Evolutionary conservation across 495 filamentous ascomycete species (phyloP), one percentile per base, ranked within the genome.

Genomic region (Darksidea phi): DNA sequence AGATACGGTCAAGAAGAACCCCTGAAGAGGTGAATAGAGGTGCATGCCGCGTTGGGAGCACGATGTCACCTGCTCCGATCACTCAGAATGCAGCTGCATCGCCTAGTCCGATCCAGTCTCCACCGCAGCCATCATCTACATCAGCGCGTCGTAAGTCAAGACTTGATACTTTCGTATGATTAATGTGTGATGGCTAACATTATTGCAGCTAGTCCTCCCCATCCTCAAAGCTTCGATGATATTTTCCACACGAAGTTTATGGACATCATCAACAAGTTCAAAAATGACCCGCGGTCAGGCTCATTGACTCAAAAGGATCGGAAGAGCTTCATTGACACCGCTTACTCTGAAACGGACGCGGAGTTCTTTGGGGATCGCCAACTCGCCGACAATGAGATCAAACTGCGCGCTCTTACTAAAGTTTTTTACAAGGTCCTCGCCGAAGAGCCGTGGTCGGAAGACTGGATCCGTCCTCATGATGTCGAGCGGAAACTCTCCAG

Each of bases 401-500:
- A 64, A 48, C 43, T 63, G 38, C 61, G 61, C 26, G 60, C 66
- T 15, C 51, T 68, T 1, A 64, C 61, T 45, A 64, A 61, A 25
- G 56, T 68, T 20, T 54, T 68, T 21, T 59, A 48, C 51, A 58
- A 57, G n/a, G 53, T 64, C 20, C 49, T 68, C 18, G 66, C 66
- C 43, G 66, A 68, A 6, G 55, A 68, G 34, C 66, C 66, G 1
- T 68, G 66, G 66, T 49, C 54, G 7, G 56, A 64, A 7, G 61
- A 68, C 32, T 68, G 66, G 66, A 68, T 68, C 47, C 49, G 61
- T 0, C 45, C 60, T 28, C 61, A 42, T 13, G 66, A 68, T 37
- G 66, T 64, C 18, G 66, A 68, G 43, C 43, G 66, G 6, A 68
- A 68, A 23, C 61, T 68, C 4, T 68, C 66, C 0, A 28, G 60